Percentiles rank a stretch among this genome's conserved stretches.
These are phyloP conservation scores for Cordyceps javanica DNA, from an alignment of 2,329 filamentous ascomycete genomes.

Conservation along the genomic window DNA sequence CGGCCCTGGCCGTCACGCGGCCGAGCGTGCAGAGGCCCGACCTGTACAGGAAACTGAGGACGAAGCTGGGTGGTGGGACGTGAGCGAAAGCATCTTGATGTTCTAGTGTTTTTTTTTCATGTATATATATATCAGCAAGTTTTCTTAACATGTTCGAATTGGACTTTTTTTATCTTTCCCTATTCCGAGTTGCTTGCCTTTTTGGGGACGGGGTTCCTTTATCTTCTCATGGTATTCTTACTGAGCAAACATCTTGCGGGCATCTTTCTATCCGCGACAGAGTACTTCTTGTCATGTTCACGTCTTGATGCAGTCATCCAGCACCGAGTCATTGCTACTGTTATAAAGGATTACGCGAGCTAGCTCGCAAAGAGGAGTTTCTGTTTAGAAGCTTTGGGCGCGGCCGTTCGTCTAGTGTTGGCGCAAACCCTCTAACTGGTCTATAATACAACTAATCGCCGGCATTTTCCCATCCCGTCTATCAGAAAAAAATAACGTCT, in stretches of 20 bases:
- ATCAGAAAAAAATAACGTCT: slow-evolving; percentile 21
- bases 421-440: slow-evolving; percentile 24
- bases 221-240: no score
- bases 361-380: slow-evolving; percentile 28
- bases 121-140: no score
- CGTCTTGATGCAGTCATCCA: no score
- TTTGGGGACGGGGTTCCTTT: no score
- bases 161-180: not conserved
- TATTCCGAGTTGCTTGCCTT: no score
- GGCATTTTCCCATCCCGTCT: slow-evolving; percentile 25
- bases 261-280: no score
- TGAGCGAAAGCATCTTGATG: no score
- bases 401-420: slow-evolving; percentile 27
- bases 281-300: no score
- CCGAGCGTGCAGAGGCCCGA: slow-evolving; percentile 44
- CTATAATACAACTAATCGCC: slow-evolving; percentile 34
- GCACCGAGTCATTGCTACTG: no score
- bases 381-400: slow-evolving; percentile 21
- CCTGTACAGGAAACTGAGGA: slow-evolving; percentile 35
- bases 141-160: no score
- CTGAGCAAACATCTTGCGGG: no score
- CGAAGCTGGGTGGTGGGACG: slow-evolving; percentile 21
- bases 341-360: not conserved
- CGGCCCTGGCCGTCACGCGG: slow-evolving; percentile 41
- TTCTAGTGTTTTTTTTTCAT: no score